Evolutionary conservation across 73 alveolate species (phyloP), one percentile per base, ranked within the genome.

Genomic region (Paramecium octaurelia): DNA sequence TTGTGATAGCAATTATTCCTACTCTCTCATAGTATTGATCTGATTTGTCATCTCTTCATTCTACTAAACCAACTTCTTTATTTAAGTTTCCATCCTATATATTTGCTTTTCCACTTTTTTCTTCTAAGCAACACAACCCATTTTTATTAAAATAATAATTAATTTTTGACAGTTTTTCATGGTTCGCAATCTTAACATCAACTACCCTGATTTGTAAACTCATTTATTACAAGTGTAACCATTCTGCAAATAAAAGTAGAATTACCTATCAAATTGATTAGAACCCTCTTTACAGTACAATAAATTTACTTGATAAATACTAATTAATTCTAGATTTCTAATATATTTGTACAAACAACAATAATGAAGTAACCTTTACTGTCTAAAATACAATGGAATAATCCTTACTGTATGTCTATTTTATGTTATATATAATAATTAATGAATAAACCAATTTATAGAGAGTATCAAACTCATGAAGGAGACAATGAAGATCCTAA

Each of bases 101-200:
- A 73, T 16, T 6, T 31, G 16, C 14, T 73, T 73, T 14, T 73
- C 87, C 14, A 73, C 34, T 36, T 40, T 73, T 73, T 73, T 73
- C 27, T 73, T 73, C 8, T 34, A 34, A 8, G 64, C 87, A 6
- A 16, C 57, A 73, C 87, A 73, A 34, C 87, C 87, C 87, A 73
- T 73, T 35, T 70, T 73, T 29, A 73, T 16, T 36, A 12, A 70
- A 73, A 4, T 73, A 64, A 12, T 64, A 23, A 64, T 23, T 54
- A 18, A 54, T 54, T 54, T 54, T 48, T 48, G 59, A 48, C 21
- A 48, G 18, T 48, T 1, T 48, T 54, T 54, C 69, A 54, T 5
- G 7, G 16, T 48, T 48, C 60, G 16, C 8, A 3, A 2, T 12
- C 60, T 48, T 42, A 42, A 42, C 31, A 27, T 27, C 31, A 27